phyloP scores from a whole-genome alignment of 2,329 filamentous ascomycete genomes.

The Colletotrichum sp. region DNA sequence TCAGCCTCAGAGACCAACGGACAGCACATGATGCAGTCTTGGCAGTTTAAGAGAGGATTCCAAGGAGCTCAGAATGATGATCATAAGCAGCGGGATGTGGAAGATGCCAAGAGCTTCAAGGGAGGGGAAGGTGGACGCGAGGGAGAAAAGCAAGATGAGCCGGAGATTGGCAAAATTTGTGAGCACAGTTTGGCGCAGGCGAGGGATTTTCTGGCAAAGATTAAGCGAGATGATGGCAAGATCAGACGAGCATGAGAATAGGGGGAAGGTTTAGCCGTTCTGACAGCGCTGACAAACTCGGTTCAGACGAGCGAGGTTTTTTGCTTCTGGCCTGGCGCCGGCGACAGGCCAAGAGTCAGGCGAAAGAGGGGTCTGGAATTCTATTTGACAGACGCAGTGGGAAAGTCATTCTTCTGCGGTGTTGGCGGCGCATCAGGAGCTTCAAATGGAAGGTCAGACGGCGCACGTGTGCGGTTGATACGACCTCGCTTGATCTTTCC shows the following conservation, averaged over 20 bases:
- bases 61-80: neutral
- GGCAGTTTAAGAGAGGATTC: slow-evolving; percentile 4
- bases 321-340: neutral
- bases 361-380: neutral
- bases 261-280: slow-evolving; percentile 3
- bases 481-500: slow-evolving; percentile 10
- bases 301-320: neutral
- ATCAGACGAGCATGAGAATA: neutral
- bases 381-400: neutral
- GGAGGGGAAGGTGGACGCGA: slow-evolving; percentile 12
- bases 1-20: slow-evolving; percentile 2
- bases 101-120: neutral
- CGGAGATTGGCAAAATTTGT: neutral
- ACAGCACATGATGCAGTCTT: slow-evolving; percentile 17
- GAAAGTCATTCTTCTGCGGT: neutral
- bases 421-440: neutral
- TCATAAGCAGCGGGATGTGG: neutral
- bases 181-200: neutral
- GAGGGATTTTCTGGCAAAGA: slow-evolving; percentile 16
- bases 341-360: slow-evolving; percentile 9
- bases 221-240: slow-evolving; percentile 2
- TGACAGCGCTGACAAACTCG: neutral
- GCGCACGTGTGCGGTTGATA: slow-evolving; percentile 5
- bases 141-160: neutral
- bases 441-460: slow-evolving; percentile 6